These are phyloP conservation scores for Chytriomyces hyalinus DNA, from an alignment of 192 early-diverging fungal species.

Conservation along the genomic window DNA sequence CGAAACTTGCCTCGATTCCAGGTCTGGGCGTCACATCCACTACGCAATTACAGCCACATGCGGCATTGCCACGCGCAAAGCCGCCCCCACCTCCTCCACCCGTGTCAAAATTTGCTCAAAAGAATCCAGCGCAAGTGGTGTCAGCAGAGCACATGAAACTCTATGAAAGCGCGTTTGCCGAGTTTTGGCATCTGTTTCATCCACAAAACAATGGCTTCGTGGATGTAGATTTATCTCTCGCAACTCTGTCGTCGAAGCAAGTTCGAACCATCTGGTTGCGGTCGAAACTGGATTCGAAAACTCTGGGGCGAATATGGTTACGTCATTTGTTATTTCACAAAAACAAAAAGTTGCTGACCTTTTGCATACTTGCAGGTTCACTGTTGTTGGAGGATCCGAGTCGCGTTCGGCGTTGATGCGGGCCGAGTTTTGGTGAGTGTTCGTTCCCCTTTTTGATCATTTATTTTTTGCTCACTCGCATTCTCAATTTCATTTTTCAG, in stretches of 20 bases:
- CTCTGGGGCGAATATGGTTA: constrained; percentile 27
- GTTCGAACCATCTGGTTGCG: constrained; percentile 39
- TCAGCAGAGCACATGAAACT: constrained; percentile 27
- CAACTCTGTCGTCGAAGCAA: constrained; percentile 15
- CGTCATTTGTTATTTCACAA: not conserved
- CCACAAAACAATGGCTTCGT: not conserved
- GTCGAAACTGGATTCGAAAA: constrained; percentile 9
- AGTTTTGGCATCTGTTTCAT: constrained; percentile 18
- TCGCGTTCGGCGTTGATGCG: not conserved
- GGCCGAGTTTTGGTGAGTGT: constrained; percentile 32
- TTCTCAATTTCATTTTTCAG: not conserved
- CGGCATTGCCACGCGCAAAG: not conserved
- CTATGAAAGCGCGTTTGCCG: constrained; percentile 12
- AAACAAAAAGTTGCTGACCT: not conserved
- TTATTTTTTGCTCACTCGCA: not conserved
- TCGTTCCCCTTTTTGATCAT: not conserved
- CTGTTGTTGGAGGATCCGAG: constrained; percentile 1
- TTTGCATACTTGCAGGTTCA: not conserved
- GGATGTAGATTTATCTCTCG: not conserved
- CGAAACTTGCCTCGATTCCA: constrained; percentile 16
- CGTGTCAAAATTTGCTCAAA: not conserved
- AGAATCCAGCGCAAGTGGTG: not conserved
- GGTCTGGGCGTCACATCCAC: not conserved
- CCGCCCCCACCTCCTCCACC: constrained; percentile 15
- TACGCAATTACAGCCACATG: not conserved